A percentile compares a stretch with the other conserved stretches of the same genome.
Evolutionary conservation across 2,329 filamentous ascomycete species (phyloP).

Genomic region (Fusarium torulosum): DNA sequence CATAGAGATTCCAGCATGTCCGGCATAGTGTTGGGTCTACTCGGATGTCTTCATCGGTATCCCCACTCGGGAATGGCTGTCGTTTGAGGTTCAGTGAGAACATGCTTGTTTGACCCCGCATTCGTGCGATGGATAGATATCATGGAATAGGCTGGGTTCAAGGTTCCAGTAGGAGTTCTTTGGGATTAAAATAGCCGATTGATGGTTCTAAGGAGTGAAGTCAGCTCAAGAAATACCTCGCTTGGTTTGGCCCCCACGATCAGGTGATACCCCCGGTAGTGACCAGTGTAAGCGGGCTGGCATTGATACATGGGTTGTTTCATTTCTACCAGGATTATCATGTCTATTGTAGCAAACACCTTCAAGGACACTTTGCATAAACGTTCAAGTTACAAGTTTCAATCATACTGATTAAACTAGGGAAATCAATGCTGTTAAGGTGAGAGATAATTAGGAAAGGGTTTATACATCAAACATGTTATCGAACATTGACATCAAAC

Average conservation of each 20-base stretch:
- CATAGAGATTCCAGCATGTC: slow-evolving; percentile 40
- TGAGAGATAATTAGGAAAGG: background rate
- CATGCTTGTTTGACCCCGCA: slow-evolving; percentile 35
- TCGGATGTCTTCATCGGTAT: slow-evolving; percentile 31
- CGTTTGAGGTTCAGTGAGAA: slow-evolving; percentile 23
- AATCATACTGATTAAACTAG: too few species aligned
- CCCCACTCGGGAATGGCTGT: slow-evolving; percentile 24
- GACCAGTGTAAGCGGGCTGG: background rate
- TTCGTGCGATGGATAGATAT: too few species aligned
- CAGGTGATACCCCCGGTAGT: slow-evolving; percentile 9
- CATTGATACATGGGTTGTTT: background rate
- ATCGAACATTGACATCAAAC: background rate
- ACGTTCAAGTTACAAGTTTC: background rate
- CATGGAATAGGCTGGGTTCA: too few species aligned
- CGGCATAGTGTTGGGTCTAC: slow-evolving; percentile 26
- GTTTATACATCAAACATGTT: background rate
- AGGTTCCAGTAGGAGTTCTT: too few species aligned
- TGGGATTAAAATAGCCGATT: fast-evolving
- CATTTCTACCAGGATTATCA: background rate
- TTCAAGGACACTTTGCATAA: background rate
- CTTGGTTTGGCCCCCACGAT: background rate
- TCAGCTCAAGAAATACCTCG: background rate
- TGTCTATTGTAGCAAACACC: background rate
- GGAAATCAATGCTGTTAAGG: too few species aligned
- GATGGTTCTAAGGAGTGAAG: background rate